phyloP scores from a whole-genome alignment of 108 stramenopile species.

The Licmophora abbreviata region DNA sequence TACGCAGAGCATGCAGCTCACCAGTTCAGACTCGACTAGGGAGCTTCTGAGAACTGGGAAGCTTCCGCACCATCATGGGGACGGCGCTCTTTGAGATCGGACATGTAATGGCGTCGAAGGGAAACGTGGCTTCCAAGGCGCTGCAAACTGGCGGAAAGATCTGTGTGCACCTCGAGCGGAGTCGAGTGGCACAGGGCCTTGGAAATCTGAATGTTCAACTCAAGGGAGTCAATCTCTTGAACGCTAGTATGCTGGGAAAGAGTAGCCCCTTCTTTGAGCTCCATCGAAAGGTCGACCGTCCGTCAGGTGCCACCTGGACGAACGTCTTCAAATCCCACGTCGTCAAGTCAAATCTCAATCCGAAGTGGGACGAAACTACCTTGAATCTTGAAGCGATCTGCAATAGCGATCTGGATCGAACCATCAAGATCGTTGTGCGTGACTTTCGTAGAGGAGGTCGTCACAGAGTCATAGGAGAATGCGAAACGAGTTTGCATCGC shows the following conservation, averaged over 20 bases:
- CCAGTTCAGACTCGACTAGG: constrained; percentile 20
- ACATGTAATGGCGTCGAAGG: constrained; percentile 53
- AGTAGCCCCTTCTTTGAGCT: constrained; percentile 75
- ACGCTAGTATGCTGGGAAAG: constrained; percentile 49
- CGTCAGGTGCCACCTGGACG: constrained; percentile 52
- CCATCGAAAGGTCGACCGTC: constrained; percentile 58
- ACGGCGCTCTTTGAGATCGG: constrained; percentile 76
- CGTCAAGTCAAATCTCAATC: constrained; percentile 51
- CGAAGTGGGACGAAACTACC: constrained; percentile 51
- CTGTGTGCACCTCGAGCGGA: constrained; percentile 55
- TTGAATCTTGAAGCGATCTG: constrained; percentile 66
- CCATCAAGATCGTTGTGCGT: constrained; percentile 59
- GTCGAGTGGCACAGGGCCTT: constrained; percentile 10
- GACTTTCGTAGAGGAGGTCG: constrained; percentile 60
- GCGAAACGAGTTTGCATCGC: constrained; percentile 44
- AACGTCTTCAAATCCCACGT: constrained; percentile 60
- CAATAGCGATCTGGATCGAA: constrained; percentile 66
- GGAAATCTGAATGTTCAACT: constrained; percentile 28
- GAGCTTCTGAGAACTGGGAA: no score
- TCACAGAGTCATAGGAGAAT: constrained; percentile 66
- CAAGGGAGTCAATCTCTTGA: constrained; percentile 53
- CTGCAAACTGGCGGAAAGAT: constrained; percentile 65
- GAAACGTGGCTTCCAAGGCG: constrained; percentile 54
- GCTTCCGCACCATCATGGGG: constrained; percentile 57
- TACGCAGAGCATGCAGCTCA: constrained; percentile 19